Evolutionary conservation across 768 basidiomycete genomes (phyloP), one percentile per base, ranked within the genome.

Genomic region (Phylloporus sp.): DNA sequence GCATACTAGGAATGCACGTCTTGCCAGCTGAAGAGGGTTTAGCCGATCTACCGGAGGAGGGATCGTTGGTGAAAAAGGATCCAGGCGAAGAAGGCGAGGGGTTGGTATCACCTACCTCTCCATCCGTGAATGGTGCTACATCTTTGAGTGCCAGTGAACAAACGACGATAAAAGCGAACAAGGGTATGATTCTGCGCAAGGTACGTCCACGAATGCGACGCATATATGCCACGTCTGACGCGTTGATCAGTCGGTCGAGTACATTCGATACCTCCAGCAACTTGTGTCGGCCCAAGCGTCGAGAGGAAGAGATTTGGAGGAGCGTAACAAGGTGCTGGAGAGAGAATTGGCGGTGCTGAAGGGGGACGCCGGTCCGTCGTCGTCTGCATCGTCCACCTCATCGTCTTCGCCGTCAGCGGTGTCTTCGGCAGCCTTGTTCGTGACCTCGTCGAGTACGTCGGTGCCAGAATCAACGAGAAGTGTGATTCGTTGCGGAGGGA

Each of bases 151-250:
- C 29, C 17, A 55, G 21, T 18, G 72, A 73, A 26, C 71, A 69
- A 17, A 66, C 64, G 17, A 73, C 76, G 24, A 84, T 89, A 43
- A 94, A 94, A 62, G 91, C 91, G 22, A 94, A 95, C 70, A 95
- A 95, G 74, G 91, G 92, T 27, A 89, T 94, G 82, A 92, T 95
- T 34, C 67, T 95, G 36, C 66, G 88, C 55, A 95, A 89, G 76
- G 84, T 81, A 9, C 10, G 40, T 42, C 32, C 8, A 20, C 21
- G 1, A 3, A 3, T 3, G 2, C 8, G 6, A 9, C 35, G 23
- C 44, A 42, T 43, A 45, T 3, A 39, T 37, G 10, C 5, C 6
- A n/a, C n/a, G 2, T 48, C 40, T 61, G 50, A 53, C 38, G 1
- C 22, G 7, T n/a, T 9, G 0, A 5, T 20, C 45, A 76, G 71